phyloP scores from a whole-genome alignment of 177 flowering plant genomes.

The Vitis hybrid region DNA sequence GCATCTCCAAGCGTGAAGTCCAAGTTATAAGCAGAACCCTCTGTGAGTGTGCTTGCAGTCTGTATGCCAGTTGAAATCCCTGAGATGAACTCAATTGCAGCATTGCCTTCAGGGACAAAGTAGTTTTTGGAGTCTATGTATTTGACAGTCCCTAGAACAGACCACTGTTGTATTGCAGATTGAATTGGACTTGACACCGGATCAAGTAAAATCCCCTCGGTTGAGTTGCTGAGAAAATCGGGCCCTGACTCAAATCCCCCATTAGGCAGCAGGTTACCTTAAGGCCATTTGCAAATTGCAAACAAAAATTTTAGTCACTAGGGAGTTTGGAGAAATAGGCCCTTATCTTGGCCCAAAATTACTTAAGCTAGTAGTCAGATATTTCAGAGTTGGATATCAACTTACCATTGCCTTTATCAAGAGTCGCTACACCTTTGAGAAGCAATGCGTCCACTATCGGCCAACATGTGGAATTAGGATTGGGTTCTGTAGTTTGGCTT shows the following conservation, averaged over 20 bases:
- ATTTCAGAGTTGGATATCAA: neutral
- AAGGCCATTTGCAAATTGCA: neutral
- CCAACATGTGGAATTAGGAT: constrained; percentile 36
- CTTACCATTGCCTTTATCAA: constrained; percentile 22
- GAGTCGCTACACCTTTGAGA: constrained; percentile 23
- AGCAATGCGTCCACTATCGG: constrained; percentile 32
- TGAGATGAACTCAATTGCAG: constrained; percentile 46
- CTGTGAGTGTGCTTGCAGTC: constrained; percentile 22
- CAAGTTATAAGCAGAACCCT: constrained; percentile 34
- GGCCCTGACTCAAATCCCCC: constrained; percentile 55
- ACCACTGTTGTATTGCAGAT: constrained; percentile 46
- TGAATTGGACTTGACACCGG: constrained; percentile 24
- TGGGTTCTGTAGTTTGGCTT: constrained; percentile 32
- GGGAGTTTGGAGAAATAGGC: neutral
- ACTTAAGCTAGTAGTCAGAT: neutral
- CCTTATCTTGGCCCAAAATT: too few relatives aligned
- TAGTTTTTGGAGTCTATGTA: constrained; percentile 46
- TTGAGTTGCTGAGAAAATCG: constrained; percentile 28
- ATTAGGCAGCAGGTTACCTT: constrained; percentile 36
- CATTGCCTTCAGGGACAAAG: constrained; percentile 49
- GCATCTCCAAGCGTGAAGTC: constrained; percentile 48
- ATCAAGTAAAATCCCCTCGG: constrained; percentile 42
- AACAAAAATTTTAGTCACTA: neutral
- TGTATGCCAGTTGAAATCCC: constrained; percentile 37
- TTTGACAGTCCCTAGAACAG: constrained; percentile 41